Evolutionary conservation across 129 eudicot species (phyloP), one percentile per base, ranked within the genome.

Genomic region (Flaveria robusta): DNA sequence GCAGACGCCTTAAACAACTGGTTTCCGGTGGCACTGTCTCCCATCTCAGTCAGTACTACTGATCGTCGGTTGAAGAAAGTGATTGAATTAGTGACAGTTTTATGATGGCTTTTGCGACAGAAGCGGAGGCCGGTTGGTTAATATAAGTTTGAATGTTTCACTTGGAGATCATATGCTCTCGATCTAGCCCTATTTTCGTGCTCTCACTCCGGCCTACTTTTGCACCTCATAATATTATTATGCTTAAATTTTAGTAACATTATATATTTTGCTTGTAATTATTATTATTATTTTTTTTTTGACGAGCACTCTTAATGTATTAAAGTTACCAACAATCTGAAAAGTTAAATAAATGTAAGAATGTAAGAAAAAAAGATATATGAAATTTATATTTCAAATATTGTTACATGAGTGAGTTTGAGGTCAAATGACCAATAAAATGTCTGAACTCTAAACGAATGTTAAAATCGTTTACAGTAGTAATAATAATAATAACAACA

Each of bases 1-100:
- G 79, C 75, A 0, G 83, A 74, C 46, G 79, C 70, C 69, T 66
- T 80, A 5, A 74, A 9, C 8, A 68, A 19, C 79, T 80, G 83
- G 62, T 65, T 72, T 79, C 74, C 83, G 68, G 74, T 69, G 45
- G 83, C 76, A 67, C 74, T 81, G 39, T 86, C 83, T n/a, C 85
- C 90, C 89, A 79, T 82, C 66, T 50, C 43, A 5, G 31, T 31
- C 43, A n/a, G n/a, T n/a, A 29, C 11, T 59, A 39, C 2, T 46
- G 62, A 23, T 47, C 49, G 16, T 7, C 56, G 11, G 62, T 20
- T 9, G 71, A 49, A 63, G 29, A 70, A 46, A 63, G n/a, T 71
- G 78, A 20, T 34, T 9, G 42, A 23, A 49, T 37, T 64, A 62
- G 29, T 66, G 75, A 73, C 75, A 66, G 15, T 54, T 73, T 72